Percentiles rank a stretch among this genome's conserved stretches.
phyloP scores from a whole-genome alignment of 2,329 filamentous ascomycete genomes.

The Aureobasidium sp. region DNA sequence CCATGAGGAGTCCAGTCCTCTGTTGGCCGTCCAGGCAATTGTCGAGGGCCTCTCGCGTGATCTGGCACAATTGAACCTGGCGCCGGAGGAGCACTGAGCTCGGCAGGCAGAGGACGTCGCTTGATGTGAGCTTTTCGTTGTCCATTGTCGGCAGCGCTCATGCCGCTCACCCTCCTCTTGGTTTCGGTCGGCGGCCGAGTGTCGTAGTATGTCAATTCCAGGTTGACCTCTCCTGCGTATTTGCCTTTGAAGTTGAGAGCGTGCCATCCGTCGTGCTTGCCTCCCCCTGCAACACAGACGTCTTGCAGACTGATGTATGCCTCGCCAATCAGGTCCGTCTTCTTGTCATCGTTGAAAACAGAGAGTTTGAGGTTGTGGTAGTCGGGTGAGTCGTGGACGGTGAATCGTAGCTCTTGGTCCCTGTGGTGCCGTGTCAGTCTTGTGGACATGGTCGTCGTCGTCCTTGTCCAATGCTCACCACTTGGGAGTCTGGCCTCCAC shows the following conservation, averaged over 20 bases:
- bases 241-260: slow-evolving; percentile 80
- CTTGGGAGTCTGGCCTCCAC: slow-evolving; percentile 89
- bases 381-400: slow-evolving; percentile 90
- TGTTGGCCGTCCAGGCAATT: slow-evolving; percentile 3
- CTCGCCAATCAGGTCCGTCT: slow-evolving; percentile 92
- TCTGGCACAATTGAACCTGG: slow-evolving; percentile 9
- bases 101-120: slow-evolving; percentile 70
- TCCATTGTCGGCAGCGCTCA: slow-evolving; percentile 31
- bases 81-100: not conserved
- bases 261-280: slow-evolving; percentile 94
- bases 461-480: slow-evolving; percentile 57
- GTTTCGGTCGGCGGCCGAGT: slow-evolving; percentile 74
- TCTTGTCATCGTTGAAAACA: slow-evolving; percentile 97
- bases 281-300: slow-evolving; percentile 77
- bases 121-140: slow-evolving; percentile 61
- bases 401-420: slow-evolving; percentile 96
- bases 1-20: slow-evolving; percentile 14
- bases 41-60: slow-evolving; percentile 6
- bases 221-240: slow-evolving; percentile 88
- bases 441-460: not conserved
- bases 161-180: slow-evolving; percentile 13
- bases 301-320: slow-evolving; percentile 77
- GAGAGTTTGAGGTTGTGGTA: slow-evolving; percentile 95
- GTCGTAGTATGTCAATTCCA: slow-evolving; percentile 97
- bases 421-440: slow-evolving; percentile 42